phyloP scores from a whole-genome alignment of 768 basidiomycete species.

The Kwoniella europaea region DNA sequence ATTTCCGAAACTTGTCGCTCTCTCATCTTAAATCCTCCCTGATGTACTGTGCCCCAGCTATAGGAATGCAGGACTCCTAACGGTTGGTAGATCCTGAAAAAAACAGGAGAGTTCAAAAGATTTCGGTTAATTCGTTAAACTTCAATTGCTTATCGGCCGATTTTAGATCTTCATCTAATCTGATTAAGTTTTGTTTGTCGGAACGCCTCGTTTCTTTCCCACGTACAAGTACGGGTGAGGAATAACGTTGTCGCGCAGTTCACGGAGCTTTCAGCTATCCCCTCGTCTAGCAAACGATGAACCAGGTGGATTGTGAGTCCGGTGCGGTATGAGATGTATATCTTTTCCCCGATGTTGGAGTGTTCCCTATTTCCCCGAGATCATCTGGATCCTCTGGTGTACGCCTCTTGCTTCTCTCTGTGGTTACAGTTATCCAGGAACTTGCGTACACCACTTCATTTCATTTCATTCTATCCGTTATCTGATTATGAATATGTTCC shows the following conservation, averaged over 20 bases:
- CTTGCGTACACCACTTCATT: too few species aligned
- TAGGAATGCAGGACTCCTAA: too few species aligned
- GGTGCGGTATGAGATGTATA: too few species aligned
- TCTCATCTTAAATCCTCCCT: too few species aligned
- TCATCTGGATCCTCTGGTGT: neutral
- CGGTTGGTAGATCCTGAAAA: neutral
- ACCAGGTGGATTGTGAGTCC: too few species aligned
- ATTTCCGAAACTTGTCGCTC: neutral
- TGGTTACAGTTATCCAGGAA: neutral
- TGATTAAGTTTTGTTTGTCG: neutral
- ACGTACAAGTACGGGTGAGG: neutral
- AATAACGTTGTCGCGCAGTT: neutral
- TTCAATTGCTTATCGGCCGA: constrained; percentile 6
- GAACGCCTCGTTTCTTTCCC: neutral
- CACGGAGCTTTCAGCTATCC: too few species aligned
- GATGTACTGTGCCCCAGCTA: too few species aligned
- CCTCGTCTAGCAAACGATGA: too few species aligned
- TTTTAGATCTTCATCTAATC: constrained; percentile 5
- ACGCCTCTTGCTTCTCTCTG: neutral
- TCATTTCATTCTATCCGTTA: neutral
- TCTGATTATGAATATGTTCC: neutral
- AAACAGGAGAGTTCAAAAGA: neutral
- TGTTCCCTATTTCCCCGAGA: neutral
- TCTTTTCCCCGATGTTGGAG: neutral
- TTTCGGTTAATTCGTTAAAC: constrained; percentile 2